phyloP scores from a whole-genome alignment of 2,329 filamentous ascomycete species.

The Rhinocladiella similis region DNA sequence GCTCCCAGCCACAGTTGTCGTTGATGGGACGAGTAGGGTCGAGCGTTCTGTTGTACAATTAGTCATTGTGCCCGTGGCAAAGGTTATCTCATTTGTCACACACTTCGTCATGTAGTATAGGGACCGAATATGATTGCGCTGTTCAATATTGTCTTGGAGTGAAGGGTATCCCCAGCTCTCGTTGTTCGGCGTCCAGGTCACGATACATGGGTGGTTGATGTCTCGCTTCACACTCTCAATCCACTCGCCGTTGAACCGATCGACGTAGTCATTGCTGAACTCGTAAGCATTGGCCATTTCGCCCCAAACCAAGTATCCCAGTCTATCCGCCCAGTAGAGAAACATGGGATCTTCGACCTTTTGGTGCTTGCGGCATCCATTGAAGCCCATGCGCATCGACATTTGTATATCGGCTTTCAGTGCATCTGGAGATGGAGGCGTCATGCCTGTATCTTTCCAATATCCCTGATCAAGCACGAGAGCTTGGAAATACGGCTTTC shows the following conservation, averaged over 20 bases:
- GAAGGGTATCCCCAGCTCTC: background rate
- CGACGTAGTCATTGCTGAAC: conserved; percentile 61
- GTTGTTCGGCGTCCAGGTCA: conserved; percentile 50
- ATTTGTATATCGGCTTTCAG: conserved; percentile 67
- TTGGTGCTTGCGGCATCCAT: conserved; percentile 70
- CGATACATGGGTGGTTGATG: conserved; percentile 65
- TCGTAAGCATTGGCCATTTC: conserved; percentile 62
- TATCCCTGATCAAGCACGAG: conserved; percentile 70
- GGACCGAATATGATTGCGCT: background rate
- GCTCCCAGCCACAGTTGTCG: background rate
- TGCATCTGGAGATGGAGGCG: conserved; percentile 64
- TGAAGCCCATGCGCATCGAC: conserved; percentile 67
- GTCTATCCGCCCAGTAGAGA: conserved; percentile 66
- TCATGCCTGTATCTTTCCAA: conserved; percentile 70
- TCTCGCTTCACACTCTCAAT: conserved; percentile 59
- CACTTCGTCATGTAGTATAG: background rate
- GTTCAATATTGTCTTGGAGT: background rate
- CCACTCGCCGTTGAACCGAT: conserved; percentile 56
- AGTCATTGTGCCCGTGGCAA: background rate
- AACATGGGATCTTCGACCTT: conserved; percentile 68
- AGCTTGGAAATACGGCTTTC: conserved; percentile 67
- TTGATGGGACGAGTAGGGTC: background rate
- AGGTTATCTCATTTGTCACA: background rate
- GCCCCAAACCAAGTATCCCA: conserved; percentile 68
- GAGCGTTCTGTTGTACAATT: background rate